These are phyloP conservation scores for Citrus glauca DNA, from an alignment of 345 rosid species.

Conservation along the genomic window DNA sequence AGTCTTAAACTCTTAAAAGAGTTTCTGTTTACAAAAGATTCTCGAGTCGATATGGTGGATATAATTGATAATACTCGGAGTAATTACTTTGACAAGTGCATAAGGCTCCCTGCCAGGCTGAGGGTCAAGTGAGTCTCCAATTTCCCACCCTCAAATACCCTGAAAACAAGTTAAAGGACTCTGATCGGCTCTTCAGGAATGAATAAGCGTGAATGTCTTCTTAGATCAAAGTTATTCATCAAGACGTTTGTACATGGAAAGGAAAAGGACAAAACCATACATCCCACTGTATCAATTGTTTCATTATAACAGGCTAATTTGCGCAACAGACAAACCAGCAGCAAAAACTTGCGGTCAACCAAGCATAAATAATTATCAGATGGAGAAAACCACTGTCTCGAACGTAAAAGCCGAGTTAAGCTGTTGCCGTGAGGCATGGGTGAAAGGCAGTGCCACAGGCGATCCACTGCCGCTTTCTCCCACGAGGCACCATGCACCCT, in stretches of 20 bases:
- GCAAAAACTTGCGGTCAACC: slow-evolving; percentile 15
- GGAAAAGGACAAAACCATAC: background rate
- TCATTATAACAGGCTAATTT: background rate
- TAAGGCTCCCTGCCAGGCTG: background rate
- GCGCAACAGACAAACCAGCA: background rate
- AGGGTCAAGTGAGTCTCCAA: background rate
- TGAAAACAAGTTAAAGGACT: background rate
- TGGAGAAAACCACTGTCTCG: background rate
- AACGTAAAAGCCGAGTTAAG: slow-evolving; percentile 31
- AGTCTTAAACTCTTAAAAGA: too few relatives aligned
- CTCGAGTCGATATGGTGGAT: too few relatives aligned
- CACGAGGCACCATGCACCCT: slow-evolving; percentile 65
- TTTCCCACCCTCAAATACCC: background rate
- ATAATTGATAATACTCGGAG: too few relatives aligned
- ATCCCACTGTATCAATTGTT: background rate
- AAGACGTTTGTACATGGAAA: slow-evolving; percentile 24
- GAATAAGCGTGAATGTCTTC: background rate
- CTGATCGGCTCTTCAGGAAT: background rate
- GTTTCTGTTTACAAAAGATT: too few relatives aligned
- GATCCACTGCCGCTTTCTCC: slow-evolving; percentile 85
- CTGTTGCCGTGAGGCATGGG: slow-evolving; percentile 66
- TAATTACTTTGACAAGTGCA: too few relatives aligned
- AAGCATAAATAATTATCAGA: slow-evolving; percentile 3
- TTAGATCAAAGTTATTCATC: slow-evolving; percentile 17
- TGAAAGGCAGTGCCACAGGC: slow-evolving; percentile 90